phyloP scores from a whole-genome alignment of 2,329 filamentous ascomycete species.

The Podosphaera xanthii region DNA sequence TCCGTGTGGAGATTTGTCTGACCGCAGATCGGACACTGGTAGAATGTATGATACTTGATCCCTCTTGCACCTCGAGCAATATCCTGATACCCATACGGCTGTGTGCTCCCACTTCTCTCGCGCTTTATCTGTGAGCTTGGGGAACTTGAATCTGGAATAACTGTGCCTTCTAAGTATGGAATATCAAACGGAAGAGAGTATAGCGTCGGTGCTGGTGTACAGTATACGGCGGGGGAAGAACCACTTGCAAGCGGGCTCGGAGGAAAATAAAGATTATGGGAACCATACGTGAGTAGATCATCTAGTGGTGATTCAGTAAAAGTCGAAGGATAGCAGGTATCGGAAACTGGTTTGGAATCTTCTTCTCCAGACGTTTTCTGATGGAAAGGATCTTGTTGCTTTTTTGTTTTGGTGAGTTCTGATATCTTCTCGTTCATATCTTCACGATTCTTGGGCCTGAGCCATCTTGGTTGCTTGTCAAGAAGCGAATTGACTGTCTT shows the following conservation, averaged over 20 bases:
- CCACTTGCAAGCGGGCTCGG: neutral
- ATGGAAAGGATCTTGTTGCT: slow-evolving; percentile 10
- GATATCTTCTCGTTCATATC: slow-evolving; percentile 29
- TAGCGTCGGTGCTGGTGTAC: neutral
- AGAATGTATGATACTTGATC: slow-evolving; percentile 5
- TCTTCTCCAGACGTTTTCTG: neutral
- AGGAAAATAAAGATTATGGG: neutral
- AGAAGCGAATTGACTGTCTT: slow-evolving; percentile 33
- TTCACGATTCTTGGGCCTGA: slow-evolving; percentile 26
- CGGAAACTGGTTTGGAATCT: neutral
- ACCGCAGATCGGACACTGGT: slow-evolving; percentile 8
- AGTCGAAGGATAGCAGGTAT: neutral
- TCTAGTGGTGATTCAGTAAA: slow-evolving; percentile 3
- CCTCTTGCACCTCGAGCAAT: slow-evolving; percentile 7
- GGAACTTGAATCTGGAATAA: neutral
- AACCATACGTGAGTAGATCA: neutral
- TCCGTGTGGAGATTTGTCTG: slow-evolving; percentile 6
- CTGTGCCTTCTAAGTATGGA: neutral
- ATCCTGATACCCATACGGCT: slow-evolving; percentile 6
- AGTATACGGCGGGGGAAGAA: neutral
- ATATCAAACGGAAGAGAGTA: slow-evolving; percentile 2
- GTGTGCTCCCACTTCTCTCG: slow-evolving; percentile 1
- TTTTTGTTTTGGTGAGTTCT: slow-evolving; percentile 21
- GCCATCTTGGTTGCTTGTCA: slow-evolving; percentile 34
- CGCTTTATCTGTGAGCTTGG: neutral